Evolutionary conservation across 495 filamentous ascomycete species (phyloP).

Genomic region (Talaromyces wortmannii): DNA sequence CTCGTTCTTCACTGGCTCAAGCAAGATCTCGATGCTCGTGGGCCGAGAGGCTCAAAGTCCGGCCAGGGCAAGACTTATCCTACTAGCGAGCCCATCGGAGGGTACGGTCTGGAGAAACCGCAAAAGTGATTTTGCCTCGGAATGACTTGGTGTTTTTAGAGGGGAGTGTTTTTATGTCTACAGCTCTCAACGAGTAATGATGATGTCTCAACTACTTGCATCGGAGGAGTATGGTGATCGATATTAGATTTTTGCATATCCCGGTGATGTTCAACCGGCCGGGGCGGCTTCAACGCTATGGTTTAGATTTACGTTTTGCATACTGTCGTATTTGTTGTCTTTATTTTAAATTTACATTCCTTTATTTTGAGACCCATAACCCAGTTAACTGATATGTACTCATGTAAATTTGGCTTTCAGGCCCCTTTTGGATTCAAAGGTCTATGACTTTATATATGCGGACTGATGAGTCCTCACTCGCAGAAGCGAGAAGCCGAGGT

Average conservation of each 20-base stretch:
- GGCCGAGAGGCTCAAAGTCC: constrained; percentile 57
- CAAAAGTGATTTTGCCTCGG: neutral
- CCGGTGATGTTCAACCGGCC: constrained; percentile 2
- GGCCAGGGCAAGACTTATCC: constrained; percentile 67
- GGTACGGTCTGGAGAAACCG: constrained; percentile 70
- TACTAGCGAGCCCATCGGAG: constrained; percentile 60
- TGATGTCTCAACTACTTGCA: constrained; percentile 6
- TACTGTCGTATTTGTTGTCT: neutral
- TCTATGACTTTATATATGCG: constrained; percentile 58
- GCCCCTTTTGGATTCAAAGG: constrained; percentile 8
- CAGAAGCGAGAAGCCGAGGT: constrained; percentile 59
- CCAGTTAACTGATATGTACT: neutral
- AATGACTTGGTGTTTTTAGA: constrained; percentile 1
- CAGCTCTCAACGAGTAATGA: neutral
- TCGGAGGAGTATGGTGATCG: constrained; percentile 1
- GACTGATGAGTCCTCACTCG: constrained; percentile 77
- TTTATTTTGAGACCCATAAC: no score
- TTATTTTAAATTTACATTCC: no score
- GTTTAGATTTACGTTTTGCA: neutral
- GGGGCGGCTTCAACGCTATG: constrained; percentile 7
- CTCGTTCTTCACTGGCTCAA: constrained; percentile 83
- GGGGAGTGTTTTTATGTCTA: neutral
- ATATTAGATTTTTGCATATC: constrained; percentile 2
- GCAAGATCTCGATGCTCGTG: constrained; percentile 73
- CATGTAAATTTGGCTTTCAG: neutral